Evolutionary conservation across 148 eudicot genomes (phyloP).

Genomic region (Spergularia bocconei): DNA sequence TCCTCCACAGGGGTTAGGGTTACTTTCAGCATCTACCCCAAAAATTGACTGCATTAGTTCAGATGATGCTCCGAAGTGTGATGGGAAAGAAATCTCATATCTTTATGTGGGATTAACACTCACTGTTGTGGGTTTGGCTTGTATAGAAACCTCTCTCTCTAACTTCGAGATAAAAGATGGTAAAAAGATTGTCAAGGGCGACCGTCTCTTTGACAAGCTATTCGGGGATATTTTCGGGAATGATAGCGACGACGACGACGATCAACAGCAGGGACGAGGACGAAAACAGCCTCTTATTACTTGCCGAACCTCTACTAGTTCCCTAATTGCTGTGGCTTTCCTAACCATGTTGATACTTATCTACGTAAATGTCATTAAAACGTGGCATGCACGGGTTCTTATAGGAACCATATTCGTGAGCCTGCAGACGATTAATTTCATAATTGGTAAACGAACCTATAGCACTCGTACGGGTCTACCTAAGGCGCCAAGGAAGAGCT

Average conservation of each 20-base stretch:
- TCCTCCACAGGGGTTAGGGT: neutral
- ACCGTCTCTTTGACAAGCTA: no score
- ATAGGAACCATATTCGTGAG: neutral
- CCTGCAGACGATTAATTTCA: neutral
- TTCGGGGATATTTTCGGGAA: neutral
- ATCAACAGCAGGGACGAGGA: no score
- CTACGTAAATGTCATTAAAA: neutral
- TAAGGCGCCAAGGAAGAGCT: neutral
- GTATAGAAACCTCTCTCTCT: neutral
- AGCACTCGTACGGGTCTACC: neutral
- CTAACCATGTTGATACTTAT: neutral
- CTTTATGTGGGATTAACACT: neutral
- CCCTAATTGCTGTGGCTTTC: neutral
- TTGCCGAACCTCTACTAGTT: neutral
- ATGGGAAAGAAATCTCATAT: neutral
- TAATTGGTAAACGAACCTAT: neutral
- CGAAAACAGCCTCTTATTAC: no score
- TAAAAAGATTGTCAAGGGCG: no score
- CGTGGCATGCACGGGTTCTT: neutral
- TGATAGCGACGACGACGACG: neutral
- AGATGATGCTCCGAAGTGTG: neutral
- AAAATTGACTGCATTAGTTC: neutral
- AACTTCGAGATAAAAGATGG: neutral
- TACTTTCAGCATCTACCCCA: conserved; percentile 5
- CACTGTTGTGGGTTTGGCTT: neutral